These are phyloP conservation scores for Neurospora sp. DNA, from an alignment of 495 filamentous ascomycete genomes.

Conservation along the genomic window DNA sequence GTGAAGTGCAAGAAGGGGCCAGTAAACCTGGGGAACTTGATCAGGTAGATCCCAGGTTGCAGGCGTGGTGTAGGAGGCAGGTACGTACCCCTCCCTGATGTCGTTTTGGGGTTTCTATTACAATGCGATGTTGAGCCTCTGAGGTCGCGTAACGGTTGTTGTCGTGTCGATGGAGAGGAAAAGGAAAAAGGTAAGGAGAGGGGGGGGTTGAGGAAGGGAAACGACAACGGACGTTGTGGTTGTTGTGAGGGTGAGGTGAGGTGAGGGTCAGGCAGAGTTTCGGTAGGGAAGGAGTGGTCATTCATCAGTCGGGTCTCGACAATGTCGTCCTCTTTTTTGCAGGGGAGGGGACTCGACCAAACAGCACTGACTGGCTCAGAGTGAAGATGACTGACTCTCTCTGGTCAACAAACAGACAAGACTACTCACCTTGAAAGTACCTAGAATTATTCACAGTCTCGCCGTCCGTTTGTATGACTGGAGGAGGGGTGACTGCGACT, in stretches of 20 bases:
- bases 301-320: neutral
- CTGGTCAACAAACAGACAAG: neutral
- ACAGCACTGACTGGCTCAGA: neutral
- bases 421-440: neutral
- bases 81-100: neutral
- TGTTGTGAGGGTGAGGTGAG: neutral
- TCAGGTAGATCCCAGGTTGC: neutral
- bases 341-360: neutral
- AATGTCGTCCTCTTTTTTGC: neutral
- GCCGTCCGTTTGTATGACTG: neutral
- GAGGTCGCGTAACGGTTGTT: neutral
- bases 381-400: neutral
- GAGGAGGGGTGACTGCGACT: neutral
- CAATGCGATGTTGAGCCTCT: neutral
- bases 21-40: neutral
- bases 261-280: neutral
- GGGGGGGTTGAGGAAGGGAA: neutral
- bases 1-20: neutral
- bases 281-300: neutral
- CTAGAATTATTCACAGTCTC: neutral
- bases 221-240: neutral
- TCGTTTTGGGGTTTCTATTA: neutral
- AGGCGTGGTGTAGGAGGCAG: neutral
- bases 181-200: neutral
- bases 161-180: neutral